Evolutionary conservation across 2,329 filamentous ascomycete genomes (phyloP).

Genomic region (Fusarium sp.): DNA sequence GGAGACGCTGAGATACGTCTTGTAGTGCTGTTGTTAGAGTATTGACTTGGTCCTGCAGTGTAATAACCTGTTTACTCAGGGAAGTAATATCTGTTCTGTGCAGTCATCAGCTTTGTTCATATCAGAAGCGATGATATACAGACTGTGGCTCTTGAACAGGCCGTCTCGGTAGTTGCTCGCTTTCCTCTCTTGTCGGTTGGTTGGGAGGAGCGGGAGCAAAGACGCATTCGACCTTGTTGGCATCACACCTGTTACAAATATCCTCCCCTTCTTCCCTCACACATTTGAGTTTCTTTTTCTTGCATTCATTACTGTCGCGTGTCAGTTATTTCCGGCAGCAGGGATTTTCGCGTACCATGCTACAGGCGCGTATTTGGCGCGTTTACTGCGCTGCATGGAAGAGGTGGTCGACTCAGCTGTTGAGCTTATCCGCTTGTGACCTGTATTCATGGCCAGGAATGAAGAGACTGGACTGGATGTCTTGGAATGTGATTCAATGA

Average conservation of each 20-base stretch:
- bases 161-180: not conserved
- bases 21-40: not conserved
- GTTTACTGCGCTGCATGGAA: constrained; percentile 4
- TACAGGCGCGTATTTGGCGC: constrained; percentile 24
- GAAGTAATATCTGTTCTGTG: not conserved
- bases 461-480: not conserved
- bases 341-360: constrained; percentile 5
- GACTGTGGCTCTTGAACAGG: not conserved
- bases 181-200: not conserved
- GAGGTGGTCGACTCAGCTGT: not conserved
- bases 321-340: not conserved
- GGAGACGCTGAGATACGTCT: constrained; percentile 17
- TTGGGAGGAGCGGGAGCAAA: not conserved
- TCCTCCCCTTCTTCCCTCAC: constrained; percentile 4
- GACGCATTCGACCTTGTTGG: constrained; percentile 1
- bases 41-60: constrained; percentile 10
- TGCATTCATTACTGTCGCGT: constrained; percentile 9
- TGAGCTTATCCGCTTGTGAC: constrained; percentile 8
- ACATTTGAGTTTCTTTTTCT: constrained; percentile 24
- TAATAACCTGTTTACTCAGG: not conserved
- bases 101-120: rapidly evolving
- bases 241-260: constrained; percentile 5
- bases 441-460: not conserved
- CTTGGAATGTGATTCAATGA: not conserved
- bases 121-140: not conserved